These are phyloP conservation scores for Ramularia collo-cygni DNA, from an alignment of 2,329 filamentous ascomycete genomes.

Conservation along the genomic window DNA sequence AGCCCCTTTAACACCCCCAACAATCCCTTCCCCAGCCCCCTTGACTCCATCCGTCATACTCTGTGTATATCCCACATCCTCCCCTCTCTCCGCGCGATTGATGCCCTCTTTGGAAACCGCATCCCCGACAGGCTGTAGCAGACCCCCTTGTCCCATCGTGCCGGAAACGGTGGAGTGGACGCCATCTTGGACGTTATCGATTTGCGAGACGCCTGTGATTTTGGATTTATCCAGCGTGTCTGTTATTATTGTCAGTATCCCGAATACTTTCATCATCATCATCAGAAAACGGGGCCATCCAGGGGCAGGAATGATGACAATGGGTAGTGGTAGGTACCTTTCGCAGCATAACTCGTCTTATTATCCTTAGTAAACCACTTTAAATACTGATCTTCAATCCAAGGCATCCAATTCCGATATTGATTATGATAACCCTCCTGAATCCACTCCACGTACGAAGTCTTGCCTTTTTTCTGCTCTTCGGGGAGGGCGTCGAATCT, in stretches of 20 bases:
- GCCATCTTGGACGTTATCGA: conserved; percentile 63
- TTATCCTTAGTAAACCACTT: conserved; percentile 70
- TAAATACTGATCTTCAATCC: conserved; percentile 68
- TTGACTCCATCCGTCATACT: conserved; percentile 29
- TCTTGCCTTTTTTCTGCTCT: conserved; percentile 28
- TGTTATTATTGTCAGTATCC: conserved; percentile 27
- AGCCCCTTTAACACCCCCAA: conserved; percentile 21
- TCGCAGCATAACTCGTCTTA: conserved; percentile 65
- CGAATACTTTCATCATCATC: neutral
- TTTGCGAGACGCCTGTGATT: conserved; percentile 58
- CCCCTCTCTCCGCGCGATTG: conserved; percentile 58
- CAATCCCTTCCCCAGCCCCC: conserved; percentile 21
- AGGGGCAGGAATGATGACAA: too few relatives aligned
- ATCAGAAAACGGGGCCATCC: too few relatives aligned
- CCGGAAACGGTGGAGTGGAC: conserved; percentile 56
- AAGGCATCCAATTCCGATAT: conserved; percentile 70
- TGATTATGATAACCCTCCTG: conserved; percentile 62
- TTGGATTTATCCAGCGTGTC: conserved; percentile 64
- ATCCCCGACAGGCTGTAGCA: conserved; percentile 59
- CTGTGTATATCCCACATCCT: conserved; percentile 37
- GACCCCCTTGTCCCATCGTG: conserved; percentile 62
- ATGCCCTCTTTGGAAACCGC: conserved; percentile 56
- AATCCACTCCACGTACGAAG: conserved; percentile 47
- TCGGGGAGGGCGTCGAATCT: conserved; percentile 25
- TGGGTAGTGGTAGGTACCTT: conserved; percentile 44